Base-by-base conservation (phyloP, 163 green algal species). In the Coccomyxa subellipsoidea region DNA sequence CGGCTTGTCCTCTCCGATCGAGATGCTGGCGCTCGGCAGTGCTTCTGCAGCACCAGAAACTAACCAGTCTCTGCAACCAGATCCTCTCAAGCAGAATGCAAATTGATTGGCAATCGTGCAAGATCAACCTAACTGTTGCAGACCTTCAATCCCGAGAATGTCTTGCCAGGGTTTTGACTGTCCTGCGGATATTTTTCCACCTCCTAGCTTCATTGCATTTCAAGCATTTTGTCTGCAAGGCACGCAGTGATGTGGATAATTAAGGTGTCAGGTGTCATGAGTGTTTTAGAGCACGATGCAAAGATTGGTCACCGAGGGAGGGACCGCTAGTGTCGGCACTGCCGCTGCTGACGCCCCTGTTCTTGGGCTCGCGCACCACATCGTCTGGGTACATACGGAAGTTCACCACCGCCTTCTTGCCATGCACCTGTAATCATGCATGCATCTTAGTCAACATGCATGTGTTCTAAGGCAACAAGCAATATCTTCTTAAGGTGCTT, bases 351-450 rank as follows among this genome's bases (percentile, higher is more conserved):
- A 39, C 29, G n/a, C 36, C 69, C 12, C 76, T 31, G 29, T 87
- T 85, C 39, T 85, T 69, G 54, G 27, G 36, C 36, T 82, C 27
- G 29, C 25, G 32, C 54, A 34, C n/a, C 21, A 69, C 29, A 27
- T 69, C 35, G 32, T 77, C 39, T 5, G 31, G 18, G 1, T 66
- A 35, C 37, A 66, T 38, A 7, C 39, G 18, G 47, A 94, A 93
- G 80, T 94, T 94, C 34, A 86, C 86, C 82, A 84, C 81, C 34
- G 90, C 87, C 77, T 84, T 79, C 25, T 71, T 69, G 38, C 90
- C 89, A 54, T 89, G 88, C 34, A 94, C 90, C 79, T 83, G 78
- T 39, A 72, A 78, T 38, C n/a, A n/a, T n/a, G n/a, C n/a, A n/a
- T n/a, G n/a, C n/a, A n/a, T n/a, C n/a, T n/a, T n/a, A n/a, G n/a